phyloP scores from a whole-genome alignment of 2,329 filamentous ascomycete species.

The Xylaria sp. region DNA sequence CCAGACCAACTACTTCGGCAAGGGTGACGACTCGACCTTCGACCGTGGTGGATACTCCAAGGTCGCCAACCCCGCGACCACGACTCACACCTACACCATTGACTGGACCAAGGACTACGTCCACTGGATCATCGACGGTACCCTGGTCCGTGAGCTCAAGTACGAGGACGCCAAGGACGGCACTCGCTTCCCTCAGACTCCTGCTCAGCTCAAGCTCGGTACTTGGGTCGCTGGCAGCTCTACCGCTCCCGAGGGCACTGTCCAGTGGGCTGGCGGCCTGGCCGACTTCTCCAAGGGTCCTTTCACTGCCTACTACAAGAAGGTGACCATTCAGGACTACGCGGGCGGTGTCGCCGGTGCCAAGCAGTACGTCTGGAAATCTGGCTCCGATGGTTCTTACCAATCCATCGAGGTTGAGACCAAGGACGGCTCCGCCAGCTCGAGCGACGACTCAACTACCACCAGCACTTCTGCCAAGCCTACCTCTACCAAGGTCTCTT shows the following conservation, averaged over 20 bases:
- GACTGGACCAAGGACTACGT: constrained; percentile 74
- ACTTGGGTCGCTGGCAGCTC: constrained; percentile 71
- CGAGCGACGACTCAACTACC: constrained; percentile 38
- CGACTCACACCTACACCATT: constrained; percentile 73
- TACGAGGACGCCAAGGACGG: constrained; percentile 68
- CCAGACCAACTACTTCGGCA: constrained; percentile 87
- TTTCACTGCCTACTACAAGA: constrained; percentile 68
- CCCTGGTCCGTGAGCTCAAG: constrained; percentile 69
- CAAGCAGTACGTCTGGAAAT: constrained; percentile 63
- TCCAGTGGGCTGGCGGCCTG: constrained; percentile 73
- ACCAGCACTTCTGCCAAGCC: constrained; percentile 36
- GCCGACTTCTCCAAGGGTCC: constrained; percentile 64
- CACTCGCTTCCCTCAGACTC: constrained; percentile 75
- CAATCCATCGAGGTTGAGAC: constrained; percentile 63
- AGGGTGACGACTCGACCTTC: constrained; percentile 75
- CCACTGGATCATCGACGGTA: constrained; percentile 73
- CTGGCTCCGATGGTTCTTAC: constrained; percentile 61
- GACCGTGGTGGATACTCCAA: constrained; percentile 74
- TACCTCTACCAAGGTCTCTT: constrained; percentile 37
- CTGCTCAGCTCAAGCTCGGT: constrained; percentile 77
- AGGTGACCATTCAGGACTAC: constrained; percentile 65
- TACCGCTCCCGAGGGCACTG: constrained; percentile 74
- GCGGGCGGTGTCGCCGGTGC: constrained; percentile 61
- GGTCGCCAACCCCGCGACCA: constrained; percentile 64
- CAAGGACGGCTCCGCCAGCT: constrained; percentile 48